phyloP scores from a whole-genome alignment of 164 flowering plant genomes.

The Annona squamosa region DNA sequence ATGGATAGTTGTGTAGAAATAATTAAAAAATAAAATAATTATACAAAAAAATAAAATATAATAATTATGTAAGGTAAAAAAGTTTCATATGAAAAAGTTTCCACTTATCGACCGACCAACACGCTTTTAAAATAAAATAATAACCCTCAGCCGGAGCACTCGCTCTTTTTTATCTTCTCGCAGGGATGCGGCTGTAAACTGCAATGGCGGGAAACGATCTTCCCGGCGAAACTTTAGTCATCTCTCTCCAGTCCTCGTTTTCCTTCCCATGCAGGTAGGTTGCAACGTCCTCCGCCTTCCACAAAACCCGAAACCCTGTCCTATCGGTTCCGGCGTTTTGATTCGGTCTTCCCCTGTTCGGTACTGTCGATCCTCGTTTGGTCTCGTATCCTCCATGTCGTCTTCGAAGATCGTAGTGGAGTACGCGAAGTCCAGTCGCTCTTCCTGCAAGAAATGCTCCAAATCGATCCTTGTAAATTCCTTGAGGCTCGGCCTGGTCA shows the following conservation, averaged over 20 bases:
- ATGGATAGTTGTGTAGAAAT: no score
- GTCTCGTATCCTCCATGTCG: conserved; percentile 7
- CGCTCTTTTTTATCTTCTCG: no score
- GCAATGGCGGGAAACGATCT: not conserved
- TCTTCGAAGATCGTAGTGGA: conserved; percentile 47
- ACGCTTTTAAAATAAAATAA: no score
- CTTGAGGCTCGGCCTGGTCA: conserved; percentile 57
- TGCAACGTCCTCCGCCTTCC: not conserved
- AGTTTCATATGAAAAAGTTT: no score
- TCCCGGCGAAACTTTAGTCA: not conserved
- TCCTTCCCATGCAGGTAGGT: not conserved
- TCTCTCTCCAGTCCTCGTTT: not conserved
- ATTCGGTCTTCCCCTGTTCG: not conserved
- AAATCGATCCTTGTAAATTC: conserved; percentile 31
- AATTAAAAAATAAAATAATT: no score
- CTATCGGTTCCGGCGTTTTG: not conserved
- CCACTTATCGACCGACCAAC: no score
- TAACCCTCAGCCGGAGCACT: no score
- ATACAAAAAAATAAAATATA: no score
- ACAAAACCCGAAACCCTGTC: conserved; percentile 13
- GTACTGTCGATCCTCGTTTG: not conserved
- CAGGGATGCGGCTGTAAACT: not conserved
- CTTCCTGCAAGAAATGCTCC: conserved; percentile 69
- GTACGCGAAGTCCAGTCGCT: conserved; percentile 73
- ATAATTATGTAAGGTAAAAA: no score